Evolutionary conservation across 768 basidiomycete species (phyloP).

Genomic region (Coprinopsis marcescibilis): DNA sequence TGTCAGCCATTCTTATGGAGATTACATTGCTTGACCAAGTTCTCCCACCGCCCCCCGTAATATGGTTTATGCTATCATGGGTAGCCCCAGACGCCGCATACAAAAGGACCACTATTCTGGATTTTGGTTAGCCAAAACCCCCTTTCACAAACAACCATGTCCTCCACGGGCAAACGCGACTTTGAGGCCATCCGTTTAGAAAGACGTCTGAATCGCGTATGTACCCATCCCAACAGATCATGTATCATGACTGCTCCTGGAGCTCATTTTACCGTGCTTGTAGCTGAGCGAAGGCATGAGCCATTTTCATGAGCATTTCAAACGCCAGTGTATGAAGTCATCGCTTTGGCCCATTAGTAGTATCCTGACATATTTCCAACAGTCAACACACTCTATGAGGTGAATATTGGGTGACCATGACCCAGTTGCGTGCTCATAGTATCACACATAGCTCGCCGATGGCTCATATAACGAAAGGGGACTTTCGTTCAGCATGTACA

Average conservation of each 20-base stretch:
- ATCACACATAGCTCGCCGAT: conserved; percentile 38
- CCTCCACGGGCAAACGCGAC: too few relatives aligned
- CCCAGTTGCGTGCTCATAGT: neutral
- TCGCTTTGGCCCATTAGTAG: neutral
- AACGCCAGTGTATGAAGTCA: conserved; percentile 37
- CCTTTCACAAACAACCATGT: too few relatives aligned
- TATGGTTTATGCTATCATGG: too few relatives aligned
- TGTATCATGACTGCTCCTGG: neutral
- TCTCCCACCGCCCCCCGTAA: too few relatives aligned
- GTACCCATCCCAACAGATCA: too few relatives aligned
- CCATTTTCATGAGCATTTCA: conserved; percentile 38
- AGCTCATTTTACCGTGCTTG: neutral
- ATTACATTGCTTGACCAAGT: too few relatives aligned
- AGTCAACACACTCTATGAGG: conserved; percentile 44
- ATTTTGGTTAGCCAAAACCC: too few relatives aligned
- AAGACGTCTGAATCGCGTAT: too few relatives aligned
- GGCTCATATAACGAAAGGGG: conserved; percentile 43
- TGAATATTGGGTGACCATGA: conserved; percentile 11
- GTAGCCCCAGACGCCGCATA: too few relatives aligned
- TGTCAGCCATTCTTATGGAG: too few relatives aligned
- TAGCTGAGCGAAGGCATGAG: conserved; percentile 30
- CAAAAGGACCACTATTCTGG: too few relatives aligned
- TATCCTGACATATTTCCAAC: neutral
- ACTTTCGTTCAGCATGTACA: conserved; percentile 36
- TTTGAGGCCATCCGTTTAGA: too few relatives aligned